phyloP scores from a whole-genome alignment of 192 early-diverging fungal species.

The Backusella morwellensis region DNA sequence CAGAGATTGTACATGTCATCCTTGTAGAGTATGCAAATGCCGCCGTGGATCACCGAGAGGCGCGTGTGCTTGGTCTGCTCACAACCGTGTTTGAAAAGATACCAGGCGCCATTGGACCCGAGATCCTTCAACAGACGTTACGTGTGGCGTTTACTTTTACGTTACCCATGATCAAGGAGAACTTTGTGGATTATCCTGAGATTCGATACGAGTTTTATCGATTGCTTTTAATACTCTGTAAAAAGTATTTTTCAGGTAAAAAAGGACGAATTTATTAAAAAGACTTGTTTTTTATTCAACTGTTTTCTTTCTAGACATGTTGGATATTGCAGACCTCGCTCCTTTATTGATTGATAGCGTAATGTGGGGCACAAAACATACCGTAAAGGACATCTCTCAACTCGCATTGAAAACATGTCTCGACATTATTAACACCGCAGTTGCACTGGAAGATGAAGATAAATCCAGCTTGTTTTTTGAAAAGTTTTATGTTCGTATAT shows the following conservation, averaged over 20 bases:
- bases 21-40: slow-evolving; percentile 1
- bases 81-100: slow-evolving; percentile 20
- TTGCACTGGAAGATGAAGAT: slow-evolving; percentile 24
- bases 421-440: not conserved
- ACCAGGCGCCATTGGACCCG: not conserved
- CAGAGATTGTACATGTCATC: slow-evolving; percentile 3
- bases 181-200: slow-evolving; percentile 26
- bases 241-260: slow-evolving; percentile 16
- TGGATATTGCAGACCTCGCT: not conserved
- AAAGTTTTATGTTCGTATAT: slow-evolving; percentile 17
- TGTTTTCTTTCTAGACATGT: not conserved
- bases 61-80: not conserved
- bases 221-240: slow-evolving; percentile 2
- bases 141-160: slow-evolving; percentile 10
- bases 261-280: not conserved
- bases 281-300: not conserved
- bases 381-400: slow-evolving; percentile 19
- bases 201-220: slow-evolving; percentile 19
- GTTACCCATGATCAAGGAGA: slow-evolving; percentile 14
- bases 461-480: slow-evolving; percentile 20
- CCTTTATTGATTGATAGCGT: slow-evolving; percentile 20
- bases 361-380: slow-evolving; percentile 29
- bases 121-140: not conserved
- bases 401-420: slow-evolving; percentile 21
- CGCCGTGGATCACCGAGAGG: not conserved